Evolutionary conservation across 225 moss, liverwort and hornwort genomes (phyloP).

Genomic region (Asterella californica): DNA sequence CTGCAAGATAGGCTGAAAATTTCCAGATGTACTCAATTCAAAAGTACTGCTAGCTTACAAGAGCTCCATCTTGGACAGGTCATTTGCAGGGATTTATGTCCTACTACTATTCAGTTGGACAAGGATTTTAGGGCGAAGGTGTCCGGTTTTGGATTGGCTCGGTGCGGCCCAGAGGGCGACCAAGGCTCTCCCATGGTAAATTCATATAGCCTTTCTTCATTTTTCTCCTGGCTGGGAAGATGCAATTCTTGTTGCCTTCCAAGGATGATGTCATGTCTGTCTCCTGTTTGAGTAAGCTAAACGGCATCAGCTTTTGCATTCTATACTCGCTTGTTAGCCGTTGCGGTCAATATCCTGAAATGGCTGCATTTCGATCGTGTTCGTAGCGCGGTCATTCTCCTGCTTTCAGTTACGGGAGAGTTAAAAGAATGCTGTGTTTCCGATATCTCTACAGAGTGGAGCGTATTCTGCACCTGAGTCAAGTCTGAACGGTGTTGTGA

Average conservation of each 20-base stretch:
- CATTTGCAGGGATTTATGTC: slow-evolving; percentile 42
- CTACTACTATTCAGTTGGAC: slow-evolving; percentile 40
- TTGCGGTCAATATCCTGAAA: not conserved
- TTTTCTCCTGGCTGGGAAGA: not conserved
- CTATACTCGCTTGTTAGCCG: not conserved
- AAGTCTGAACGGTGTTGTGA: slow-evolving; percentile 35
- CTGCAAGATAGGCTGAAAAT: not conserved
- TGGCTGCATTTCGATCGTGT: too few relatives aligned
- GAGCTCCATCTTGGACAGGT: slow-evolving; percentile 23
- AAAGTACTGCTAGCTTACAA: not conserved
- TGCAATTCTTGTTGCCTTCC: not conserved
- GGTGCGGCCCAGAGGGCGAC: slow-evolving; percentile 50
- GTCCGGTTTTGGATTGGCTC: slow-evolving; percentile 47
- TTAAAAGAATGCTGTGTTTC: not conserved
- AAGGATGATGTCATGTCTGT: not conserved
- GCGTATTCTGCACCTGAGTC: slow-evolving; percentile 48
- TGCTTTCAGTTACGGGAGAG: too few relatives aligned
- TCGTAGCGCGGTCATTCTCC: too few relatives aligned
- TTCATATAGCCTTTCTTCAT: not conserved
- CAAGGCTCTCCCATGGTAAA: slow-evolving; percentile 40
- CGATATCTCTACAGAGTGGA: slow-evolving; percentile 28
- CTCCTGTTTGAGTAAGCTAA: not conserved
- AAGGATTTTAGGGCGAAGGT: slow-evolving; percentile 42
- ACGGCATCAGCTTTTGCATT: not conserved
- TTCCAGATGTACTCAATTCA: not conserved